Evolutionary conservation across 352 stramenopile genomes (phyloP), one percentile per base, ranked within the genome.

Genomic region (Phytophthora vignae): DNA sequence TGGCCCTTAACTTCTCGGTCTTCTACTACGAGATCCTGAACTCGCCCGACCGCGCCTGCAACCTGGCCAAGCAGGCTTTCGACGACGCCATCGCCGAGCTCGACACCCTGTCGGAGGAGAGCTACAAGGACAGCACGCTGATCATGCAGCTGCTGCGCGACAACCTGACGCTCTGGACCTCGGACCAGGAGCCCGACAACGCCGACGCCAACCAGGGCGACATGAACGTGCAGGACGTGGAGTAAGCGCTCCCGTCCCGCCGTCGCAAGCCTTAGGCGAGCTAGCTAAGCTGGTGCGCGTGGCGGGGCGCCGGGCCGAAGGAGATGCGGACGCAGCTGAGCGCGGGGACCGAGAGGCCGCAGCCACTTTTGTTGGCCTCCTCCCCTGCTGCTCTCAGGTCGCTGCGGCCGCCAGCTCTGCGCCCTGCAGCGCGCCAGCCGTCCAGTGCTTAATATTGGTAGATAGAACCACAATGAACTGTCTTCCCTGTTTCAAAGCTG

Each of bases 21-120:
- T 99, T 99, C 83, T 99, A 99, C 90, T 99, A 99, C 79, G 98
- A 99, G 85, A 99, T 99, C 79, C 82, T 99, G 38, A 99, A 99
- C 86, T 98, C 93, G 56, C 98, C 97, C 4, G 90, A 96, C 70
- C 85, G 91, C 27, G 95, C 95, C n/a, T 98, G 94, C 81, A 91
- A 96, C 66, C 77, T 98, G 56, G 94, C 95, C 59, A 98, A 98
- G 90, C 93, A 99, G 79, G 98, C 98, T 15, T 99, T 99, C 74
- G 98, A 99, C 74, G 97, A 99, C 77, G 98, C 98, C 40, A 99
- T 99, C 83, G 97, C 98, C 21, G 98, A 99, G 84, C 90, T 99
- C 31, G 98, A 99, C 86, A 99, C 97, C 55, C 88, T 99, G 19
- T 98, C 97, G 64, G 98, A 99, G 74, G 97, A 99, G 83, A 98